A percentile compares a stretch with the other conserved stretches of the same genome.
Conservation (phyloP, 2,329 filamentous ascomycete genomes). For the Penicillium sp. region DNA sequence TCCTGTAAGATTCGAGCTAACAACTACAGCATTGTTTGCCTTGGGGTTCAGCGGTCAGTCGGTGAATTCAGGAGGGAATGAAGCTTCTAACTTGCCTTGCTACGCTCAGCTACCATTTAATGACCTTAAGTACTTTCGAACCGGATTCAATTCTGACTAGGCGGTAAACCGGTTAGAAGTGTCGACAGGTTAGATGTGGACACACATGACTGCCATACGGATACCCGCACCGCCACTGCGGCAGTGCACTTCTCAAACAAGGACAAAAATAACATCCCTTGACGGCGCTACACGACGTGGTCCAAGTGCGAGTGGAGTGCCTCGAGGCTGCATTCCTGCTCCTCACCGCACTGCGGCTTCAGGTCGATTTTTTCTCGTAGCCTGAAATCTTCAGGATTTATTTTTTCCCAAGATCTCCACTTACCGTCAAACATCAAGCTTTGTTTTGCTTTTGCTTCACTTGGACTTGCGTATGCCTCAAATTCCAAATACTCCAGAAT, state of each 20-base stretch:
- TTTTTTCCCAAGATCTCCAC: neutral
- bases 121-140: too few species aligned
- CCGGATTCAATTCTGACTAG: too few species aligned
- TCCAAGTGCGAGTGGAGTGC: conserved; percentile 1
- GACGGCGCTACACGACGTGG: neutral
- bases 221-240: conserved; percentile 19
- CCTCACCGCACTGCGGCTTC: conserved; percentile 10
- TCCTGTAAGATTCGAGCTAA: too few species aligned
- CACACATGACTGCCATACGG: too few species aligned
- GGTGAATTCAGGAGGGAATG: too few species aligned
- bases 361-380: neutral
- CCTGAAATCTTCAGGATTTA: neutral
- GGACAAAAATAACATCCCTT: conserved; percentile 5
- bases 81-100: too few species aligned
- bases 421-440: neutral
- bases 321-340: conserved; percentile 1
- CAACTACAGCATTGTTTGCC: too few species aligned
- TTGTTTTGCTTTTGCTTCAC: neutral
- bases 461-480: conserved; percentile 56
- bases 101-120: too few species aligned
- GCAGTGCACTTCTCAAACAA: conserved; percentile 19
- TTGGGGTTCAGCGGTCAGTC: too few species aligned
- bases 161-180: too few species aligned
- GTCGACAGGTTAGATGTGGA: too few species aligned
- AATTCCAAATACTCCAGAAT: conserved; percentile 74